Conservation (phyloP, 2,329 filamentous ascomycete genomes). For the Claviceps sp. region DNA sequence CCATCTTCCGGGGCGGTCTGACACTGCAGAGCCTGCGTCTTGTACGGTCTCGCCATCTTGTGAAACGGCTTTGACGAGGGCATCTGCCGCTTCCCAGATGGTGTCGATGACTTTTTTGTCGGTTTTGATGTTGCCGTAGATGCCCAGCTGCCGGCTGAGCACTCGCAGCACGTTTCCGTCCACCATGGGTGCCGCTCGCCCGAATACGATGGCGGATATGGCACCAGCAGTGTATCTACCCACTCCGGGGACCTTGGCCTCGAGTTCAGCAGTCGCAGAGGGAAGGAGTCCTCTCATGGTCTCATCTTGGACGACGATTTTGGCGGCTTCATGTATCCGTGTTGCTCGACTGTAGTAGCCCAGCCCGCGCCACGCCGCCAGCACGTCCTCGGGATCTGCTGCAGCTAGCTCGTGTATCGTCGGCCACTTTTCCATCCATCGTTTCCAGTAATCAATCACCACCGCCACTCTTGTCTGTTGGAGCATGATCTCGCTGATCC, state of each 20-base stretch:
- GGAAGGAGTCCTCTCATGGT: slow-evolving; percentile 36
- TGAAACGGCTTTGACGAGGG: slow-evolving; percentile 38
- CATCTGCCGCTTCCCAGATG: slow-evolving; percentile 45
- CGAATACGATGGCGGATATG: slow-evolving; percentile 49
- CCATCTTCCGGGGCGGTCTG: slow-evolving; percentile 43
- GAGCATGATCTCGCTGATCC: slow-evolving; percentile 55
- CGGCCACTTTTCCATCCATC: slow-evolving; percentile 48
- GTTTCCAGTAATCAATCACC: slow-evolving; percentile 50
- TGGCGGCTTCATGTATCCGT: slow-evolving; percentile 43
- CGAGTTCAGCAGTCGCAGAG: slow-evolving; percentile 27
- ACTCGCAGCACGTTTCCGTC: slow-evolving; percentile 52
- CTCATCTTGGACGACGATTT: slow-evolving; percentile 30
- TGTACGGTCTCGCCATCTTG: slow-evolving; percentile 17
- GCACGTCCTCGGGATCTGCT: slow-evolving; percentile 40
- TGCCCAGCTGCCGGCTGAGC: slow-evolving; percentile 44
- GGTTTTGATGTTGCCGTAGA: slow-evolving; percentile 42
- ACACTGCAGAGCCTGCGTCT: slow-evolving; percentile 10
- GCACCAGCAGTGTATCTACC: slow-evolving; percentile 51
- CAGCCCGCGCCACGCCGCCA: slow-evolving; percentile 45
- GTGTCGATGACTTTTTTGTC: slow-evolving; percentile 38
- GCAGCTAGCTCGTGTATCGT: slow-evolving; percentile 41
- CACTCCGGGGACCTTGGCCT: slow-evolving; percentile 42
- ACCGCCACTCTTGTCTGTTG: slow-evolving; percentile 51
- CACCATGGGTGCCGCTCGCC: slow-evolving; percentile 44
- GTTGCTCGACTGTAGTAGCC: slow-evolving; percentile 54